Conservation (phyloP, 495 filamentous ascomycete species). For the Apiosordaria backusii region DNA sequence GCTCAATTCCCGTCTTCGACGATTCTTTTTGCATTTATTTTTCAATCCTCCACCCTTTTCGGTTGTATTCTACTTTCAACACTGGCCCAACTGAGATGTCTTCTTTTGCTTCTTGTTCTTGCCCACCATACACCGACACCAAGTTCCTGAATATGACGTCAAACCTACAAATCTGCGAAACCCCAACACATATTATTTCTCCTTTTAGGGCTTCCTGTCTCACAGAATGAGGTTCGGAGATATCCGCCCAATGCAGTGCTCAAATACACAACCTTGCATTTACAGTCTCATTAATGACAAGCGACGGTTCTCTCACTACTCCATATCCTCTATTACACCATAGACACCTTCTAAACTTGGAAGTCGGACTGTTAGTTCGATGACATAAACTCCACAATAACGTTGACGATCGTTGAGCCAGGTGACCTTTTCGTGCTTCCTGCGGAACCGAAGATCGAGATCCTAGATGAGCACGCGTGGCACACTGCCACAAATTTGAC, state of each 20-base stretch:
- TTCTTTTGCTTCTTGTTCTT: not conserved
- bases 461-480: not conserved
- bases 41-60: no score
- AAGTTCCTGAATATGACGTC: no score
- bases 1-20: conserved; percentile 30
- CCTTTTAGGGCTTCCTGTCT: no score
- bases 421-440: not conserved
- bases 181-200: no score
- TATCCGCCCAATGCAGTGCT: not conserved
- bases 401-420: not conserved
- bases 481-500: not conserved
- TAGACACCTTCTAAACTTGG: not conserved
- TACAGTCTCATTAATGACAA: no score
- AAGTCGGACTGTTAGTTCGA: not conserved
- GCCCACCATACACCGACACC: no score
- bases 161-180: no score
- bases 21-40: conserved; percentile 10
- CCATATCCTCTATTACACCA: not conserved
- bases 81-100: no score
- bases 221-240: not conserved
- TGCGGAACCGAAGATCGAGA: not conserved
- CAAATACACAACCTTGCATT: not conserved
- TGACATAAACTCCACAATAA: not conserved
- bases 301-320: not conserved
- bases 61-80: no score